Conservation (phyloP, 2,329 filamentous ascomycete species). For the Aspergillus terreus region DNA sequence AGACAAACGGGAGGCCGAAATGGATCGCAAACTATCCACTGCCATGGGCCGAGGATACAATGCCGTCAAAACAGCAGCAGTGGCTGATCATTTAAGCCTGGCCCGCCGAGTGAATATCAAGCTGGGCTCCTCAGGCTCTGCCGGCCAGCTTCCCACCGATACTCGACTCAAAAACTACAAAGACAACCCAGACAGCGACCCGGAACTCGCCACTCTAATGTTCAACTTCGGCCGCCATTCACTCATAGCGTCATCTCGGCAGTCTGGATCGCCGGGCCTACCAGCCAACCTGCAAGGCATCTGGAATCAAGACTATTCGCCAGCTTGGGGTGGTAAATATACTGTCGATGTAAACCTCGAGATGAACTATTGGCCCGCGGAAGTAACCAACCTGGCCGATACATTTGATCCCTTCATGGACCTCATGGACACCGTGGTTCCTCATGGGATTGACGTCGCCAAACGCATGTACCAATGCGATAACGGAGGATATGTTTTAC, state of each 20-base stretch:
- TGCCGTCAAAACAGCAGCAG: background rate
- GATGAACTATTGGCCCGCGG: constrained; percentile 59
- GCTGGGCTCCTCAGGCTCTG: constrained; percentile 1
- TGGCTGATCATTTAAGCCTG: constrained; percentile 1
- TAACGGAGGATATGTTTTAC: constrained; percentile 54
- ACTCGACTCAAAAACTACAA: constrained; percentile 4
- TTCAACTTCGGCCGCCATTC: constrained; percentile 52
- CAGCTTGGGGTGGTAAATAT: constrained; percentile 51
- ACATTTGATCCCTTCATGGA: constrained; percentile 41
- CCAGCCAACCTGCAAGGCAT: constrained; percentile 57
- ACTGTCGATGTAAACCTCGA: constrained; percentile 59
- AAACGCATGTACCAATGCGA: constrained; percentile 45
- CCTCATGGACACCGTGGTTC: constrained; percentile 33
- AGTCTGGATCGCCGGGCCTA: constrained; percentile 30
- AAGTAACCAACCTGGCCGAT: constrained; percentile 49
- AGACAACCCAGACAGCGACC: constrained; percentile 2
- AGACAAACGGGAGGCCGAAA: background rate
- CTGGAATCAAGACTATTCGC: constrained; percentile 48
- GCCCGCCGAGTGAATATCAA: constrained; percentile 4
- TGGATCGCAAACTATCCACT: background rate
- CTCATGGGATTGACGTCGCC: constrained; percentile 48
- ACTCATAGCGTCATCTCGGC: constrained; percentile 51
- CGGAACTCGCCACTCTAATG: constrained; percentile 44
- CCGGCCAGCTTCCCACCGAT: constrained; percentile 3
- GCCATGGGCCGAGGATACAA: background rate